Percentiles rank a stretch among this genome's conserved stretches.
Evolutionary conservation across 2,329 filamentous ascomycete species (phyloP).

Genomic region (Hypoxylon sp.): DNA sequence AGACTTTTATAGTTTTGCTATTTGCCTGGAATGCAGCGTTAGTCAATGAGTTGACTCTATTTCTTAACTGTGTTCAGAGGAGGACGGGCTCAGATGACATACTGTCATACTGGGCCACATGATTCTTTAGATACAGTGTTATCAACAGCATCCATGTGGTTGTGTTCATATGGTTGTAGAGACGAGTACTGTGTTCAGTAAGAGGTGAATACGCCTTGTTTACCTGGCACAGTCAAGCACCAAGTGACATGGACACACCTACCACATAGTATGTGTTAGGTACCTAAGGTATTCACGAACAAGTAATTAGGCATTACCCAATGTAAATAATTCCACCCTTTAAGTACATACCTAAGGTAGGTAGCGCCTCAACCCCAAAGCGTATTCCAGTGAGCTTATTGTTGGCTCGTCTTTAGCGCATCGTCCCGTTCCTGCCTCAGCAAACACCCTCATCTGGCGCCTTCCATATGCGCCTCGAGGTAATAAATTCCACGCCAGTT

Average conservation of each 20-base stretch:
- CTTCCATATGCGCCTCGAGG: conserved; percentile 25
- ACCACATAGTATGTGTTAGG: neutral
- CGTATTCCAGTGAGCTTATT: neutral
- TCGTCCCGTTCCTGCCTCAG: conserved; percentile 15
- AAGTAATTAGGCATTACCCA: neutral
- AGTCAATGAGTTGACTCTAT: neutral
- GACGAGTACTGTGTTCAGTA: neutral
- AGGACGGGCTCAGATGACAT: neutral
- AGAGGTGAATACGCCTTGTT: neutral
- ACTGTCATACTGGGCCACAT: too few relatives aligned
- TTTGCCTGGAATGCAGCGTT: neutral
- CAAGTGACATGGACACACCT: neutral
- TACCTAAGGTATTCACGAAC: neutral
- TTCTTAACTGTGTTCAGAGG: neutral
- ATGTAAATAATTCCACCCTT: neutral
- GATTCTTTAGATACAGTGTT: neutral
- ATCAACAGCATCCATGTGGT: neutral
- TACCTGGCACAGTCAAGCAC: neutral
- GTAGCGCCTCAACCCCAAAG: neutral
- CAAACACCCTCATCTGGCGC: conserved; percentile 25
- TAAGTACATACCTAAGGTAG: neutral
- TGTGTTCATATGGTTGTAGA: neutral
- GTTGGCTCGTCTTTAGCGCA: neutral
- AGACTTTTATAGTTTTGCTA: neutral
- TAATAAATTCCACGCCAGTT: neutral